These are phyloP conservation scores for Talaromyces sp. DNA, from an alignment of 2,329 filamentous ascomycete species.

Conservation along the genomic window DNA sequence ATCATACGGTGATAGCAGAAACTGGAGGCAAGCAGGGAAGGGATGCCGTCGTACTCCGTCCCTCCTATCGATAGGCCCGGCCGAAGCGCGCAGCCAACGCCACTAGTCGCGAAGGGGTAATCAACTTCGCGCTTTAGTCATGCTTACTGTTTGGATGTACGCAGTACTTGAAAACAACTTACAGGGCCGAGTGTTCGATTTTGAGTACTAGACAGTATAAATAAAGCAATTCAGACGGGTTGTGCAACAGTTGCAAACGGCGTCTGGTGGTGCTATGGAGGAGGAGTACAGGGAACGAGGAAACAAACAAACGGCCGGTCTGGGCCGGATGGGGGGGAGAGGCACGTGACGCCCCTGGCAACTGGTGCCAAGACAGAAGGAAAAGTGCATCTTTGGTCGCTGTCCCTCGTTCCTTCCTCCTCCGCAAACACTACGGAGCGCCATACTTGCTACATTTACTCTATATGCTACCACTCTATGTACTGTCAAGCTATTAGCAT, in stretches of 20 bases:
- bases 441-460: not conserved
- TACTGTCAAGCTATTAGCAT: not conserved
- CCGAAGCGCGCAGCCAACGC: conserved; percentile 2
- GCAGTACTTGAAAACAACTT: not conserved
- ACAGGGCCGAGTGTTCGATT: not conserved
- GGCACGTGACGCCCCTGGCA: conserved; percentile 2
- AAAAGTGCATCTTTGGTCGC: conserved; percentile 18
- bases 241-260: no score
- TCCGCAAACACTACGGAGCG: conserved; percentile 7
- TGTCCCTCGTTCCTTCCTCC: conserved; percentile 8
- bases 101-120: conserved; percentile 6
- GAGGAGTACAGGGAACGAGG: not conserved
- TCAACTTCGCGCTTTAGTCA: not conserved
- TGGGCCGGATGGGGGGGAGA: not conserved
- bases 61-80: not conserved
- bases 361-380: not conserved
- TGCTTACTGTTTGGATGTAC: not conserved
- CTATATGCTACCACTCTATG: no score
- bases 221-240: not conserved
- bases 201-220: not conserved
- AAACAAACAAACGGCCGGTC: conserved; percentile 5
- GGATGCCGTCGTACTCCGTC: conserved; percentile 5
- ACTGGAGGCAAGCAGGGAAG: not conserved
- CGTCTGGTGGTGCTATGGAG: no score
- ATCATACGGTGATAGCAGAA: conserved; percentile 7